Evolutionary conservation across 495 filamentous ascomycete genomes (phyloP), one percentile per base, ranked within the genome.

Genomic region (Neurospora cerealis): DNA sequence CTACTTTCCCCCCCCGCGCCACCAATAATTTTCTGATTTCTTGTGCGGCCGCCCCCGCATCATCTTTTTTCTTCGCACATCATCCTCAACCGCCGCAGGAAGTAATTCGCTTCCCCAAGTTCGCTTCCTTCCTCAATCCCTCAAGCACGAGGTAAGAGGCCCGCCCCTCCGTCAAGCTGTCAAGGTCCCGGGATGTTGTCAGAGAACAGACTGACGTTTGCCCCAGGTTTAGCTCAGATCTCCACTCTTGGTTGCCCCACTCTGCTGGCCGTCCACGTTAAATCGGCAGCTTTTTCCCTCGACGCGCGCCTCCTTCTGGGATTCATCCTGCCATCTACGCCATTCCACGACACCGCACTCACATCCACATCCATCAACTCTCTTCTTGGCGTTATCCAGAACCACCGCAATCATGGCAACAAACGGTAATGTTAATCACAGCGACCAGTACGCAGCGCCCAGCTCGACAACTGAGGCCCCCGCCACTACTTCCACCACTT

Each of bases 371-470:
- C 54, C 44, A 69, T 69, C 73, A 69, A 36, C 24, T 21, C 42
- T 69, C 11, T 62, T 34, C 54, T 62, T 62, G 54, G 54, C 54
- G 7, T 32, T 62, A 34, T 60, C 54, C 11, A 62, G 28, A 17
- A 62, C 28, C 54, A 62, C 54, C 74, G 78, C 79, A 83, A 83
- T 32, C 77, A 87, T 87, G 85, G 83, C 85, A 73, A 85, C 85
- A 77, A 86, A 85, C 85, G 85, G 83, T 75, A 83, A 79, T 76
- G 39, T 80, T 75, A 76, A 74, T 75, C 80, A 83, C 73, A 73
- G 78, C 73, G 79, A 80, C 69, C 81, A 84, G 73, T 83, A 83
- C 74, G 73, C 77, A 39, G 74, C 78, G 19, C 70, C 81, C 39
- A 54, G 73, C 40, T 70, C 80, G 42, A 77, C 76, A 39, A 60